Evolutionary conservation across 2,329 filamentous ascomycete genomes (phyloP), one percentile per base, ranked within the genome.

Genomic region (Iodosphaeria phyllophila): DNA sequence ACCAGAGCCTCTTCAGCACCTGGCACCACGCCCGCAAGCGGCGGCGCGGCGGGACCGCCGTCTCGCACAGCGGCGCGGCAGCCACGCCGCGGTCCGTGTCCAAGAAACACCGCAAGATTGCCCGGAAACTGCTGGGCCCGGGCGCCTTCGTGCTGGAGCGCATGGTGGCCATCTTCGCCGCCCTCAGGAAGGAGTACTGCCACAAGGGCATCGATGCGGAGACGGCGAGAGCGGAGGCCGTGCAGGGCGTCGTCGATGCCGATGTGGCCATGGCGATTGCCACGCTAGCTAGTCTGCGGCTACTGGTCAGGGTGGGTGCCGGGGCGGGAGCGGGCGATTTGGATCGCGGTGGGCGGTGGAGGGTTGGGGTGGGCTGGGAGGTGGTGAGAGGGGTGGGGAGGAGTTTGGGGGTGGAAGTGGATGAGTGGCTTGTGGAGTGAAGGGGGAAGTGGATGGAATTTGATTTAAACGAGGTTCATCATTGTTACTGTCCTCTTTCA

Each of bases 301-400:
- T 89, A 36, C 47, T 89, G 17, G 58, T 77, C 17, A 63, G 70
- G 20, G 71, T 78, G 3, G 72, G 69, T 10, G 60, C 59, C 10
- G 48, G 56, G 14, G 51, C 54, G 5, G 70, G 71, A 1, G 83
- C 75, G 69, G 53, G 56, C 7, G 77, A 84, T 47, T 54, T 82
- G 39, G 78, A 86, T 42, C 55, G 68, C 1, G 67, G 67, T 1
- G 69, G 66, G 5, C 73, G 75, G 47, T 89, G 77, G 75, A 67
- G 74, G 39, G 73, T 84, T 7, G 79, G 77, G 36, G 70, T 79
- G 29, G 69, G 72, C 1, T 84, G 76, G 76, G 80, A 89, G 40
- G 69, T 75, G 32, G 66, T 78, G 5, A 56, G 73, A 31, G 63
- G 60, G 4, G 51, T 89, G 33, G 79, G 76, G 15, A 55, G 79